phyloP scores from a whole-genome alignment of 495 filamentous ascomycete genomes.

The Saxispiralis lemnorum region DNA sequence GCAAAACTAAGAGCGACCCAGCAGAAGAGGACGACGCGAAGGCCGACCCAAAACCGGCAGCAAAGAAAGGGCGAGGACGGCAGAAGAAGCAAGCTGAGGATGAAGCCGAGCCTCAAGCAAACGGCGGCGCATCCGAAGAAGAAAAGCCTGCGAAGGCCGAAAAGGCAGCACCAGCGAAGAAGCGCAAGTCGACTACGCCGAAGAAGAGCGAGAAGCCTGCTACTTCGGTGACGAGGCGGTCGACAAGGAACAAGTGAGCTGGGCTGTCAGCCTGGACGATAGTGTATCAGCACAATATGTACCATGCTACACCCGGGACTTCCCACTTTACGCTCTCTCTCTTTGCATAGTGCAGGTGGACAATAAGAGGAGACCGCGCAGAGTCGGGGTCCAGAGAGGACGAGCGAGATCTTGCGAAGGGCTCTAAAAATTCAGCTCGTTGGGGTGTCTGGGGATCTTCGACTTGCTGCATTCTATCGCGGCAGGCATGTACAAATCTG shows the following conservation, averaged over 20 bases:
- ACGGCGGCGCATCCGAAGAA: background rate
- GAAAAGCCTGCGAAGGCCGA: background rate
- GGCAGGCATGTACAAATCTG: too few species aligned
- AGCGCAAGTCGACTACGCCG: background rate
- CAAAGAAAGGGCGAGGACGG: constrained; percentile 1
- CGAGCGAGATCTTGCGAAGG: too few species aligned
- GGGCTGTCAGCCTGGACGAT: too few species aligned
- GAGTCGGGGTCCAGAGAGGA: too few species aligned
- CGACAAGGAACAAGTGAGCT: constrained; percentile 1
- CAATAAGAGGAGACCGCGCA: too few species aligned
- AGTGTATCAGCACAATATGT: too few species aligned
- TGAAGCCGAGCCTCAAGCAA: background rate
- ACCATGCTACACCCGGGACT: too few species aligned
- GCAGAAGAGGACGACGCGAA: constrained; percentile 5
- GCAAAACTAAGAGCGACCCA: constrained; percentile 7
- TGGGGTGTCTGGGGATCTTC: too few species aligned
- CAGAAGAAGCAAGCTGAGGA: constrained; percentile 1
- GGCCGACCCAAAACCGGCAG: background rate
- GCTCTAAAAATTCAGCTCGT: too few species aligned
- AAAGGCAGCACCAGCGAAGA: background rate
- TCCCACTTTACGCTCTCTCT: too few species aligned
- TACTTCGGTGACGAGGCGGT: constrained; percentile 5
- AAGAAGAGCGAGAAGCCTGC: constrained; percentile 3
- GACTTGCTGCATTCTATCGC: too few species aligned
- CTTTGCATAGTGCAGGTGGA: too few species aligned